Conservation (phyloP, 176 grass and related monocot species). For the Panicum miliaceum region DNA sequence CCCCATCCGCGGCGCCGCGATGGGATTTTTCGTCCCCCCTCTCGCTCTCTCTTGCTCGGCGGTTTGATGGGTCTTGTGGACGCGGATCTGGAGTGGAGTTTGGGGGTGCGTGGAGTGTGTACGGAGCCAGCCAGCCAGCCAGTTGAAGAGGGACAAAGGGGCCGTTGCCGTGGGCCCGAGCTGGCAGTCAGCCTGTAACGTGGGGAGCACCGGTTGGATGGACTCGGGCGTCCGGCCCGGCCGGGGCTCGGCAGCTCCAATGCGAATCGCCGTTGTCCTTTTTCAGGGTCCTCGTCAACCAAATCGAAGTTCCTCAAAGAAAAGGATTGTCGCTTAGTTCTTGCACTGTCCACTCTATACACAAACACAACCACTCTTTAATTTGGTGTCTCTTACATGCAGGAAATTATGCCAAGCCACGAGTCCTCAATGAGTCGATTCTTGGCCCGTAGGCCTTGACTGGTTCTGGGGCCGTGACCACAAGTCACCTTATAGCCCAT, state of each 20-base stretch:
- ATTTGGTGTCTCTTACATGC: neutral
- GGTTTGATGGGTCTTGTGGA: neutral
- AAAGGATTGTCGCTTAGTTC: neutral
- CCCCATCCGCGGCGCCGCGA: constrained; percentile 50
- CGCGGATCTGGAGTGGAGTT: neutral
- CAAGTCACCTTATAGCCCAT: too few relatives aligned
- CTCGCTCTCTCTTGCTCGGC: neutral
- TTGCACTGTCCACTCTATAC: neutral
- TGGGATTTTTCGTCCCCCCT: too few relatives aligned
- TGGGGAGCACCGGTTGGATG: neutral
- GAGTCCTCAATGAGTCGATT: too few relatives aligned
- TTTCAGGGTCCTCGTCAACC: neutral
- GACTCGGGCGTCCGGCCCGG: too few relatives aligned
- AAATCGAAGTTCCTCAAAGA: neutral
- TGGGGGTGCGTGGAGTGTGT: neutral
- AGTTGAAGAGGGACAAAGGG: neutral
- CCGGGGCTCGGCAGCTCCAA: neutral
- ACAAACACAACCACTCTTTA: neutral
- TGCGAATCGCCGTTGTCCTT: neutral
- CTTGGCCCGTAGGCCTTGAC: neutral
- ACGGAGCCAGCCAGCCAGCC: neutral
- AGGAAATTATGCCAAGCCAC: neutral
- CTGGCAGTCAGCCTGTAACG: neutral
- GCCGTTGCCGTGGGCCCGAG: neutral
- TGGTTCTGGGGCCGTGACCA: neutral